Evolutionary conservation across 176 grass and related monocot species (phyloP), one percentile per base, ranked within the genome.

Genomic region (Carex cristatella): DNA sequence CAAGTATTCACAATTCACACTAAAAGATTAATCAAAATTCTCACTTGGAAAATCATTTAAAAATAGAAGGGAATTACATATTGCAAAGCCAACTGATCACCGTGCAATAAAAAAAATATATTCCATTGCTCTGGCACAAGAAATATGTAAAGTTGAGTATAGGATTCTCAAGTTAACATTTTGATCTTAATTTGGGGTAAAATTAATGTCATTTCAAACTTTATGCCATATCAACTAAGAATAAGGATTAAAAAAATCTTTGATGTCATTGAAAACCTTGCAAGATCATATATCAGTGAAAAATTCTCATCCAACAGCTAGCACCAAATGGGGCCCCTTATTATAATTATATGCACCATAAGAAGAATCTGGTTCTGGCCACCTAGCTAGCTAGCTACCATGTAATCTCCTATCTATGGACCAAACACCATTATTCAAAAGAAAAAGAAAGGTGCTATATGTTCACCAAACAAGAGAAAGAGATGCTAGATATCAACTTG

Each of bases 281-380:
- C 35, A 60, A 80, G 13, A 49, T 51, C 0, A 46, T 2, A 44
- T 44, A 35, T 35, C 42, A n/a, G 4, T 75, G 37, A 48, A 16
- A n/a, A 18, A 46, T 18, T 48, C 37, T 19, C 37, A 75, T 1
- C n/a, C 2, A 42, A 32, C 2, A 14, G 33, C 32, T 0, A 14
- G 33, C 32, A 69, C 10, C 65, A 15, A 67, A 69, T 38, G 37
- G 65, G 58, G 14, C 37, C 30, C 31, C 19, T 0, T 28, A 35
- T 35, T 35, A 35, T 35, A 35, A n/a, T 19, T 12, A 15, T 3
- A 49, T 75, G 38, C 11, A 78, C 48, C n/a, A 7, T 79, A 10
- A 79, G 74, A 81, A 81, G 74, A 65, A 81, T 81, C 58, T 58
- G 79, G 79, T 81, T 81, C 79, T 81, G 38, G 79, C 59, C 3